These are phyloP conservation scores for Gracilaria domingensis DNA, from an alignment of 23 red algal species.

Conservation along the genomic window DNA sequence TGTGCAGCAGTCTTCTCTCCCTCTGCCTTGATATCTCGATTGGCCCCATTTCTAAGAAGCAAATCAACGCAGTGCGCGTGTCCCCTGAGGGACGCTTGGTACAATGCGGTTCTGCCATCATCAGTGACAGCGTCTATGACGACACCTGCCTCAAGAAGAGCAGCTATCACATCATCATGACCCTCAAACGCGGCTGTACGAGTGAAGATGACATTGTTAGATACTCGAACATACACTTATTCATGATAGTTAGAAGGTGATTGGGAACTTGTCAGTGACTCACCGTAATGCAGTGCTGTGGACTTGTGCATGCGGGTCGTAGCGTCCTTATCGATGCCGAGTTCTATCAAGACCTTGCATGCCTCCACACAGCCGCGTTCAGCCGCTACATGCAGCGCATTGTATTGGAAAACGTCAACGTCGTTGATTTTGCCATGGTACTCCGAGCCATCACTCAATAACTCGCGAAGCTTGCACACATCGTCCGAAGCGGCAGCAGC, in stretches of 20 bases:
- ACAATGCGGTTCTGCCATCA: conserved; percentile 61
- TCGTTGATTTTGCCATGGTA: conserved; percentile 65
- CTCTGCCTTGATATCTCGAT: not conserved
- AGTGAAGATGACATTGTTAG: not conserved
- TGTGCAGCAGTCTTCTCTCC: conserved; percentile 59
- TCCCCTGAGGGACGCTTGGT: conserved; percentile 61
- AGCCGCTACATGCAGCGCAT: conserved; percentile 71
- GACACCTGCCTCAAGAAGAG: conserved; percentile 35
- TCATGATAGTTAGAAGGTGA: not conserved
- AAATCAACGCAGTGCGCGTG: conserved; percentile 44
- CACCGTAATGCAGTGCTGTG: conserved; percentile 70
- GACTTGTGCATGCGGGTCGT: conserved; percentile 40
- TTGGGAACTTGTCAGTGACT: not conserved
- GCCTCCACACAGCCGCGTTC: conserved; percentile 55
- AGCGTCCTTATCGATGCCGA: conserved; percentile 21
- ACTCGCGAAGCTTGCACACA: conserved; percentile 28
- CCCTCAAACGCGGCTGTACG: conserved; percentile 63
- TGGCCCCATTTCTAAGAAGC: conserved; percentile 47
- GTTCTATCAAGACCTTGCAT: conserved; percentile 40
- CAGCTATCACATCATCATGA: conserved; percentile 53
- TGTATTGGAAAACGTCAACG: conserved; percentile 70
- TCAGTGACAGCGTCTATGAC: conserved; percentile 68
- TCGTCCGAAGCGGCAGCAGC: conserved; percentile 57
- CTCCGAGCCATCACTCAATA: conserved; percentile 23
- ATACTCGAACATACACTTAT: not conserved